Conservation (phyloP, 1,284 basidiomycete species). For the Sphagnurus paluster region DNA sequence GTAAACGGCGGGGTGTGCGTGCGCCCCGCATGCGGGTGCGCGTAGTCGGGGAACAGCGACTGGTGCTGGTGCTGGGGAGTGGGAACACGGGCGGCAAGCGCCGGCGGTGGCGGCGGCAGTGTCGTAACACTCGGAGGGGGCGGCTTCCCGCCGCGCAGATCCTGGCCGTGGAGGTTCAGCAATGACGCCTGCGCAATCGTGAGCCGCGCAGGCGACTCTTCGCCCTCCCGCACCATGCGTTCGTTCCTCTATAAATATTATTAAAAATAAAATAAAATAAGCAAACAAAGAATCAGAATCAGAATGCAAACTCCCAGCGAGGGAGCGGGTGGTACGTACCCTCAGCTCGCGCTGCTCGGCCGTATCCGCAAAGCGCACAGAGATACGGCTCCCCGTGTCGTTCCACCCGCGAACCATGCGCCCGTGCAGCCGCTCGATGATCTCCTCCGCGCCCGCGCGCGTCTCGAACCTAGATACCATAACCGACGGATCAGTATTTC, state of each 20-base stretch:
- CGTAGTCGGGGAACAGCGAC: slow-evolving; percentile 1
- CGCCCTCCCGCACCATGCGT: slow-evolving; percentile 51
- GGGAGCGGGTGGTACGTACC: slow-evolving; percentile 28
- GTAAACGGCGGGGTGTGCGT: slow-evolving; percentile 25
- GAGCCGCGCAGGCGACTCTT: slow-evolving; percentile 58
- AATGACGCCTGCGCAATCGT: slow-evolving; percentile 77
- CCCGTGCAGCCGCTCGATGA: slow-evolving; percentile 71
- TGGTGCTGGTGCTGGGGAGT: slow-evolving; percentile 11
- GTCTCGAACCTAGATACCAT: slow-evolving; percentile 60
- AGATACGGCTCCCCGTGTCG: slow-evolving; percentile 68
- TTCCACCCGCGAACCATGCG: slow-evolving; percentile 76
- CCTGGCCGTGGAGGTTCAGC: slow-evolving; percentile 69
- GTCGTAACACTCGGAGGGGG: background rate
- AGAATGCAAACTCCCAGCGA: background rate
- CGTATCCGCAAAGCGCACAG: slow-evolving; percentile 72
- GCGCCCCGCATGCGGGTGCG: slow-evolving; percentile 4
- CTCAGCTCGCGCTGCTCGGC: slow-evolving; percentile 50
- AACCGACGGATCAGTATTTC: background rate
- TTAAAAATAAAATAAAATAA: background rate
- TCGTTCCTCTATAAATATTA: slow-evolving; percentile 38
- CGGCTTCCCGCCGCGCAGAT: too few relatives aligned
- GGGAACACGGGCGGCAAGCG: slow-evolving; percentile 8
- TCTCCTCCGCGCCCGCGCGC: slow-evolving; percentile 65
- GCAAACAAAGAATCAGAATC: background rate
- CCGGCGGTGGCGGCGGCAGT: background rate